Evolutionary conservation across 768 basidiomycete genomes (phyloP), one percentile per base, ranked within the genome.

Genomic region (Bullera alba): DNA sequence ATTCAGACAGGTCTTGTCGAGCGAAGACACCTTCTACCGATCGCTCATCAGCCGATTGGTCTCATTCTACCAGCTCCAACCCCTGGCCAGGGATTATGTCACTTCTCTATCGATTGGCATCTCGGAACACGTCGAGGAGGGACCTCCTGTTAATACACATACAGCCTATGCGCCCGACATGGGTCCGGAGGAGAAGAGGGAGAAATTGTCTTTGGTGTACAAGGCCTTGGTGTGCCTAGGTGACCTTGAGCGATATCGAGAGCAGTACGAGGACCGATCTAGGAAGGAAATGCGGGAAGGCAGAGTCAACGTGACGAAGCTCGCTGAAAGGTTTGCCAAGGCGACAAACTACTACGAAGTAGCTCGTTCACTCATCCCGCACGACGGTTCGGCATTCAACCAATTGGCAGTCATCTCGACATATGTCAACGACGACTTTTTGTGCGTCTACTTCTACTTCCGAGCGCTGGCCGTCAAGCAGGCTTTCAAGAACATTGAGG

Each of bases 301-400:
- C 4, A 16, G 36, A 19, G 42, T 43, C 34, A 46, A 36, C 22
- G n/a, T 32, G 45, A 39, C 12, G 25, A 46, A 32, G 30, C 43
- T 29, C 37, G 14, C 26, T 29, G 41, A 64, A 78, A 80, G 29
- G 78, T 80, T 47, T 70, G 75, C 28, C 52, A 74, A 46, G 69
- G 75, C 58, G 62, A 73, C 51, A 60, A 70, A 30, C 77, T 81
- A 68, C 45, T 99, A 96, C 71, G 83, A 87, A 42, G 85, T 87
- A 55, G 92, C 95, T 2, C 79, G 85, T 34, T 66, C 83, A 26
- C 77, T 99, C 7, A 75, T 86, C 5, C 93, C 95, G 0, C 78
- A 84, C 48, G 87, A 93, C 57, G 95, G 93, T 58, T 92, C 96
- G 64, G 81, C 95, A 0, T 93, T 86, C 17, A 93, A 97, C 69